These are phyloP conservation scores for Mycena galericulata DNA, from an alignment of 768 basidiomycete genomes.

Conservation along the genomic window DNA sequence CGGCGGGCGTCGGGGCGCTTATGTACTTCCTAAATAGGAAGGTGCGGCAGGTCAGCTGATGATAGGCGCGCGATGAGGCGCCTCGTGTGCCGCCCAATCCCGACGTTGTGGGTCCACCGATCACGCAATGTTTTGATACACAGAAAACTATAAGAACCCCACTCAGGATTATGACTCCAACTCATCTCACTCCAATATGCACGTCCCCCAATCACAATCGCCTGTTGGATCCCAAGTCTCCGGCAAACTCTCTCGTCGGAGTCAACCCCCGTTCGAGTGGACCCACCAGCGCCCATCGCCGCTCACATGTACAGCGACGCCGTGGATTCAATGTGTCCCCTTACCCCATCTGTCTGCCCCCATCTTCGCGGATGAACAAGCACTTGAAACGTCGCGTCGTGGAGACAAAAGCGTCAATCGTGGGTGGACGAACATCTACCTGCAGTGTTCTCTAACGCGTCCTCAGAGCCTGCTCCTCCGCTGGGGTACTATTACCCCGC, in stretches of 20 bases:
- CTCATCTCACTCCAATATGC: conserved; percentile 24
- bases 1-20: conserved; percentile 23
- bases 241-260: conserved; percentile 16
- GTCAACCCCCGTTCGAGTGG: conserved; percentile 9
- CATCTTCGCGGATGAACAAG: not conserved
- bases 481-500: conserved; percentile 1
- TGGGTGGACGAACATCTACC: not conserved
- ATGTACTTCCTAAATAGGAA: not conserved
- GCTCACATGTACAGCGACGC: conserved; percentile 20
- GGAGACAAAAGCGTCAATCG: not conserved
- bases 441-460: not conserved
- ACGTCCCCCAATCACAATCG: conserved; percentile 18
- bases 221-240: conserved; percentile 16
- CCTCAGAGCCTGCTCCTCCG: not conserved
- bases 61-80: conserved; percentile 7
- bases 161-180: conserved; percentile 17
- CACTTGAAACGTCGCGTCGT: not conserved
- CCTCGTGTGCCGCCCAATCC: not conserved
- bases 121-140: conserved; percentile 16
- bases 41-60: not conserved
- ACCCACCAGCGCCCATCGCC: conserved; percentile 14
- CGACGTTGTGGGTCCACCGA: conserved; percentile 3
- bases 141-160: conserved; percentile 21
- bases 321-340: conserved; percentile 1
- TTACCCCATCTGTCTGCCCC: not conserved